Base-by-base conservation (phyloP, 2,329 filamentous ascomycete species). In the Epichloe gansuensis region DNA sequence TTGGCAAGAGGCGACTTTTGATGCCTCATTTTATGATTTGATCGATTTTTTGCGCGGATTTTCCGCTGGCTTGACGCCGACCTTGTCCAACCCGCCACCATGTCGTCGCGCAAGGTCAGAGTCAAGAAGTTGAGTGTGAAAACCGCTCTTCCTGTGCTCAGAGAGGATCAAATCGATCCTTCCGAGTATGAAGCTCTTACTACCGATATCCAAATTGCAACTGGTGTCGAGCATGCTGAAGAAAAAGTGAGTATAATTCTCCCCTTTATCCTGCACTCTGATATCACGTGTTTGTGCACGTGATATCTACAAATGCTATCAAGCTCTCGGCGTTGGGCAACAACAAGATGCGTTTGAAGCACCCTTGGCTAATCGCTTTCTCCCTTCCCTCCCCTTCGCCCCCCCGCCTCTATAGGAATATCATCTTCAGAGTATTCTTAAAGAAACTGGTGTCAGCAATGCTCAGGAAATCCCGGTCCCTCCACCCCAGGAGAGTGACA, bases 161-260 rank as follows among this genome's bases (percentile, higher is more conserved):
- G 86, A 68, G 91, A 97, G 73, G 79, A 89, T 69, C 87, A 97
- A 66, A 85, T 97, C 71, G 89, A 96, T 66, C 77, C 85, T 65
- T 80, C 77, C 64, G 81, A 89, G 70, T 95, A 96, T 69, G 88
- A 95, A 71, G 81, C 87, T 63, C 83, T 91, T 66, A 86, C 85
- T 61, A 85, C 85, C 67, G 78, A 87, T 80, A 74, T 82, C 77
- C 72, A 88, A 84, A 89, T 96, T 66, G 89, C 93, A 66, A 96
- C 90, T 59, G 93, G 93, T 71, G 93, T 98, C 62, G 93, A 98
- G 71, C 90, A 95, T 68, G 87, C 84, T 58, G 93, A 98, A 73
- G 90, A 97, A 81, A 91, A 91, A 74, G 93, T 96, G 72, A 82
- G 89, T 87, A 57, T 58, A 59, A 57, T 59, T 62, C 60, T 55